Conservation (phyloP, 129 eudicot species). For the Flaveria linearis region DNA sequence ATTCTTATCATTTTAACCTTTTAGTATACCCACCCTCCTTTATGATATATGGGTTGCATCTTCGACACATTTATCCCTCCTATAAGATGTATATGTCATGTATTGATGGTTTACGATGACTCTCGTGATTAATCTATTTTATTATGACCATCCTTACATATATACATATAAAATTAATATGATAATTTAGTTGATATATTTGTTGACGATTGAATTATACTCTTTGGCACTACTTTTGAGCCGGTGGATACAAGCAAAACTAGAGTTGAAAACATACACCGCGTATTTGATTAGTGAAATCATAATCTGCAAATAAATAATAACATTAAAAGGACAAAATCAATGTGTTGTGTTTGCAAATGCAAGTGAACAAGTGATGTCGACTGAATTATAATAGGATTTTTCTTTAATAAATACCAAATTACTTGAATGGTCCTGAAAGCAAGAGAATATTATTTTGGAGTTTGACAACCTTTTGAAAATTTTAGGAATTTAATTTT, state of each 20-base stretch:
- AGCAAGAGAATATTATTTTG: not conserved
- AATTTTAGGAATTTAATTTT: no score
- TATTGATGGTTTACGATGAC: no score
- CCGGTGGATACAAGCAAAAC: not conserved
- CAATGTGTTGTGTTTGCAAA: constrained; percentile 14
- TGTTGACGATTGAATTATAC: not conserved
- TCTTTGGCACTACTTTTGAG: not conserved
- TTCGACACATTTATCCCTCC: no score
- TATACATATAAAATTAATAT: no score
- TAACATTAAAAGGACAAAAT: not conserved
- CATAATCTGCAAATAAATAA: not conserved
- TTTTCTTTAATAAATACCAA: not conserved
- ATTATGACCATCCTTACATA: no score
- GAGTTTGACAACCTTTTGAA: no score
- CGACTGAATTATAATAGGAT: not conserved
- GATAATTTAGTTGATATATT: not conserved
- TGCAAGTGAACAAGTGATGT: constrained; percentile 10
- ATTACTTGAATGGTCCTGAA: not conserved
- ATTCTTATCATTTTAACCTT: no score
- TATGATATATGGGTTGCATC: no score
- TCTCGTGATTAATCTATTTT: no score
- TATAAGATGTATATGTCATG: no score
- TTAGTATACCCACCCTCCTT: no score
- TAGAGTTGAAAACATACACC: constrained; percentile 16
- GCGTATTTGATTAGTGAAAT: not conserved